A percentile compares a stretch with the other conserved stretches of the same genome.
phyloP scores from a whole-genome alignment of 2,329 filamentous ascomycete species.

The Falciphora oryzae region DNA sequence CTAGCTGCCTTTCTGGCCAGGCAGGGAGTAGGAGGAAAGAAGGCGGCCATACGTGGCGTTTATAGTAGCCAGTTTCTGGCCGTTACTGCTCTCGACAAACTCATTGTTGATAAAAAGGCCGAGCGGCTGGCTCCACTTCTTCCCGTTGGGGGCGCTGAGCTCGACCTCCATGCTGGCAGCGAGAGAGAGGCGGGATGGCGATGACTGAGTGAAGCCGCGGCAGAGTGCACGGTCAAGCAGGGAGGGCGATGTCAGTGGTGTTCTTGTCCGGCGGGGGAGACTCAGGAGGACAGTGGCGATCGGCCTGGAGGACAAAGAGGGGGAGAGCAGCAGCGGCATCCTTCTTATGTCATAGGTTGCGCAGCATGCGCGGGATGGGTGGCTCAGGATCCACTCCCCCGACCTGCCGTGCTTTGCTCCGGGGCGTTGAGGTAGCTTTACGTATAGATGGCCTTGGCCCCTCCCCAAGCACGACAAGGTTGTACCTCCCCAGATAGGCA shows the following conservation, averaged over 20 bases:
- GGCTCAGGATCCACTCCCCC: not conserved
- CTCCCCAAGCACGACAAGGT: not conserved
- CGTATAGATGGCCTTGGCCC: too few species aligned
- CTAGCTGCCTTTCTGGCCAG: not conserved
- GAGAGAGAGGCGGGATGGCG: not conserved
- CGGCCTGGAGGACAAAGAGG: not conserved
- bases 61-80: constrained; percentile 58
- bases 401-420: too few species aligned
- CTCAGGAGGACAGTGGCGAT: not conserved
- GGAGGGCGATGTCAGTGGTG: not conserved
- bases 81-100: constrained; percentile 62
- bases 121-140: constrained; percentile 63
- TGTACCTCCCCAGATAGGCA: not conserved
- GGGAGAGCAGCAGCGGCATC: not conserved
- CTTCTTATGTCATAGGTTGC: not conserved
- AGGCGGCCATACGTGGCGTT: constrained; percentile 54
- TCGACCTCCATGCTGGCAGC: constrained; percentile 38
- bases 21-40: constrained; percentile 2
- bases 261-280: not conserved
- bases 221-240: not conserved
- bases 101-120: constrained; percentile 85
- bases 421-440: not conserved
- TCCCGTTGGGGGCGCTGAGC: constrained; percentile 70
- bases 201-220: constrained; percentile 8
- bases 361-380: not conserved